Percentiles rank a stretch among this genome's conserved stretches.
These are phyloP conservation scores for Hirschfeldia incana DNA, from an alignment of 345 rosid species.

Conservation along the genomic window DNA sequence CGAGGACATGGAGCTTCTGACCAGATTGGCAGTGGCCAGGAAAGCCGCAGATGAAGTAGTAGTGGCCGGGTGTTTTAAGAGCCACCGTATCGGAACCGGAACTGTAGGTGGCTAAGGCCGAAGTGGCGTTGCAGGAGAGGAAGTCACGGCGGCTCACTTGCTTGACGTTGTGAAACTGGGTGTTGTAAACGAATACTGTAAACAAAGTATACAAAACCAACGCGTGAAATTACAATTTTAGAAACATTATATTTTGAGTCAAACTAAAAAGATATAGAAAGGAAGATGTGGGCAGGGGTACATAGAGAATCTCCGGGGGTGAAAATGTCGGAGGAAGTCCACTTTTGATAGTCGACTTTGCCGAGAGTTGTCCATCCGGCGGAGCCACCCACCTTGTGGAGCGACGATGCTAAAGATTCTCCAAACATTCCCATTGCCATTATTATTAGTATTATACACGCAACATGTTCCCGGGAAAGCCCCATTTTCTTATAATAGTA, in stretches of 20 bases:
- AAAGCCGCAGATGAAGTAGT: not conserved
- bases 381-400: conserved; percentile 3
- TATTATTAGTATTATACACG: not conserved
- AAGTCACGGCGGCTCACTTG: conserved; percentile 6
- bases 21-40: conserved; percentile 8
- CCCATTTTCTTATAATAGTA: not conserved
- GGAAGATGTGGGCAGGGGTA: not conserved
- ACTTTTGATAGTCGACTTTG: not conserved
- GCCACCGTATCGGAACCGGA: conserved; percentile 1
- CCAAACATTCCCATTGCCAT: not conserved
- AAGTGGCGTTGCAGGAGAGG: conserved; percentile 2
- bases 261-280: not conserved
- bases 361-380: conserved; percentile 1
- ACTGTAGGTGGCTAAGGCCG: not conserved
- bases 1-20: conserved; percentile 7
- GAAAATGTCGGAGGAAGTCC: conserved; percentile 1
- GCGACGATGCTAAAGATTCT: not conserved
- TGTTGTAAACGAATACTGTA: conserved; percentile 1
- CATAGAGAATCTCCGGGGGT: not conserved
- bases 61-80: conserved; percentile 1
- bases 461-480: not conserved
- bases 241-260: not conserved
- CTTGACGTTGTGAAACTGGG: not conserved
- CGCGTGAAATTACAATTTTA: not conserved
- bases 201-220: not conserved